Percentiles rank a stretch among this genome's conserved stretches.
Evolutionary conservation across 2,329 filamentous ascomycete genomes (phyloP).

Genomic region (Trichoderma harzianum): DNA sequence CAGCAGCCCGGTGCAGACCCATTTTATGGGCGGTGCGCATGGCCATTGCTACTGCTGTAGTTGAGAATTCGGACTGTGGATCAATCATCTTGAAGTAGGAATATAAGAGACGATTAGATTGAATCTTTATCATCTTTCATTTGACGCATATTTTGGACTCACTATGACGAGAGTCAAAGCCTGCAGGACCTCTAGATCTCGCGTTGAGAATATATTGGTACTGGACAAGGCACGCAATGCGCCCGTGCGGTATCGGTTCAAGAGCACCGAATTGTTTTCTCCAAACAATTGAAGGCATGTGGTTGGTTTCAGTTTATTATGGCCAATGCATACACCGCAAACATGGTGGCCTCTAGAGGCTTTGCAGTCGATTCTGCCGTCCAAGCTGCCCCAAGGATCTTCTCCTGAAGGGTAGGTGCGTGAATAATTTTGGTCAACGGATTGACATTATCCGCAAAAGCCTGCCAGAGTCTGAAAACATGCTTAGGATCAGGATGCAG

Average conservation of each 20-base stretch:
- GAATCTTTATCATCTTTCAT: not conserved
- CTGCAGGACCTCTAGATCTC: conserved; percentile 35
- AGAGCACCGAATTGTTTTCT: conserved; percentile 43
- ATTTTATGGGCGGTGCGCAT: conserved; percentile 66
- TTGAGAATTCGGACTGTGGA: conserved; percentile 46
- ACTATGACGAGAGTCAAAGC: conserved; percentile 57
- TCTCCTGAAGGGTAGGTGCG: conserved; percentile 64
- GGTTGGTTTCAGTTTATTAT: conserved; percentile 61
- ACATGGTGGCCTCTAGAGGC: conserved; percentile 58
- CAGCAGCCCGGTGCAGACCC: conserved; percentile 62
- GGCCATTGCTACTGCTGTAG: conserved; percentile 56
- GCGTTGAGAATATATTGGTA: not conserved
- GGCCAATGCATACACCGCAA: conserved; percentile 59
- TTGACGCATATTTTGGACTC: conserved; percentile 18
- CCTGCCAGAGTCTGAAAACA: conserved; percentile 70
- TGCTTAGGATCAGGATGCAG: conserved; percentile 63
- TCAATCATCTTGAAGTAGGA: conserved; percentile 12
- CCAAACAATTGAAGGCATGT: conserved; percentile 26
- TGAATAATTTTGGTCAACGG: conserved; percentile 71
- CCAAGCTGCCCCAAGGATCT: conserved; percentile 59
- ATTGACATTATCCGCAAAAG: conserved; percentile 71
- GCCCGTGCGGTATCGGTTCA: conserved; percentile 51
- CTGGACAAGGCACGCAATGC: conserved; percentile 49
- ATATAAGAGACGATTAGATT: not conserved
- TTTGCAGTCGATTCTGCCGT: conserved; percentile 54